These are phyloP conservation scores for Ogataea hybrid DNA, from an alignment of 1,139 yeast genomes.

Conservation along the genomic window DNA sequence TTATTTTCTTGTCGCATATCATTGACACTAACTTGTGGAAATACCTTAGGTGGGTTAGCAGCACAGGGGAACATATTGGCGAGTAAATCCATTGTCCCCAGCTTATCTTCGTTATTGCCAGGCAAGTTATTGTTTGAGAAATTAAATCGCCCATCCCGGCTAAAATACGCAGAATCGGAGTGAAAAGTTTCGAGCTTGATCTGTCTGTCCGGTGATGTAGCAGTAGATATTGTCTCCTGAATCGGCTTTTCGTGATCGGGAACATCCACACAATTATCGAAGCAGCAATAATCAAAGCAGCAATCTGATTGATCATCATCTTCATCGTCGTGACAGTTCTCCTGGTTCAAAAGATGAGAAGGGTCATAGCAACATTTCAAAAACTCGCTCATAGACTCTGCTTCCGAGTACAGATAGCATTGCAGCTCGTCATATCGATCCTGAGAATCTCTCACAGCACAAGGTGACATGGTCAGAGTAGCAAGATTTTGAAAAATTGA, in stretches of 20 bases:
- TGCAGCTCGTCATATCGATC: constrained; percentile 9
- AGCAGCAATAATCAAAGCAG: constrained; percentile 24
- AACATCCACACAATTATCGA: constrained; percentile 17
- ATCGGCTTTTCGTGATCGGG: constrained; percentile 4
- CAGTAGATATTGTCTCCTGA: background rate
- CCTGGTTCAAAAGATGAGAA: constrained; percentile 19
- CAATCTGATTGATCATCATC: constrained; percentile 14
- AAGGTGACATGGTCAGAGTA: background rate
- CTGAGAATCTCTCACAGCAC: constrained; percentile 3
- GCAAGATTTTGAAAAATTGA: background rate
- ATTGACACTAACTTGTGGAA: constrained; percentile 8
- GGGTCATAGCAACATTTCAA: constrained; percentile 31
- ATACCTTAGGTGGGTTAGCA: background rate
- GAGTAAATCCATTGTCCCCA: background rate
- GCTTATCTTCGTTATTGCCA: background rate
- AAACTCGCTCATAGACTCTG: constrained; percentile 25
- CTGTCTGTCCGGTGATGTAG: background rate
- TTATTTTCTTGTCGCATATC: constrained; percentile 8
- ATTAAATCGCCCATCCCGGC: background rate
- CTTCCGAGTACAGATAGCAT: constrained; percentile 9
- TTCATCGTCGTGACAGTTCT: constrained; percentile 3
- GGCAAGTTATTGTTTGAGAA: background rate
- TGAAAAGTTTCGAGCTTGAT: background rate
- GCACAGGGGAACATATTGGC: background rate
- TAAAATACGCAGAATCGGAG: background rate